A percentile compares a stretch with the other conserved stretches of the same genome.
phyloP scores from a whole-genome alignment of 805 yeast genomes.

The Starmerella scarabaei region DNA sequence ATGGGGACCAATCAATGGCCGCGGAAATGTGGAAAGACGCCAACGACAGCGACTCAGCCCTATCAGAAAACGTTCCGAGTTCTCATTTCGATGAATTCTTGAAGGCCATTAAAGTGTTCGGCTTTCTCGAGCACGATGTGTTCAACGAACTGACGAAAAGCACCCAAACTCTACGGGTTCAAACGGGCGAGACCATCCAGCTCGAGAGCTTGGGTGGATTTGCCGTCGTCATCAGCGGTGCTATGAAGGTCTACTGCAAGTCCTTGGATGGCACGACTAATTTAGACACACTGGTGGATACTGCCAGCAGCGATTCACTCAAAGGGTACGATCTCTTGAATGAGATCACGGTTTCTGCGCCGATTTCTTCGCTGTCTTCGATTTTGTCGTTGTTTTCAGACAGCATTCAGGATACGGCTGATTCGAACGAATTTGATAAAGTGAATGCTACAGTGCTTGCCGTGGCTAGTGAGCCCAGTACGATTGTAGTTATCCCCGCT shows the following conservation, averaged over 20 bases:
- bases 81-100: constrained; percentile 80
- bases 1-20: constrained; percentile 30
- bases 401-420: constrained; percentile 24
- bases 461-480: constrained; percentile 58
- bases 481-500: constrained; percentile 84
- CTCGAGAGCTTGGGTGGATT: constrained; percentile 72
- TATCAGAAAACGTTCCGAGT: constrained; percentile 33
- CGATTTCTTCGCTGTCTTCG: constrained; percentile 69
- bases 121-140: constrained; percentile 78
- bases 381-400: constrained; percentile 63
- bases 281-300: neutral
- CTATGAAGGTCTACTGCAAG: constrained; percentile 45
- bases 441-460: constrained; percentile 42
- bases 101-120: constrained; percentile 84
- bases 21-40: constrained; percentile 33
- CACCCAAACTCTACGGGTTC: constrained; percentile 77
- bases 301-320: constrained; percentile 30
- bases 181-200: constrained; percentile 60
- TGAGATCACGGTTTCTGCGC: constrained; percentile 71
- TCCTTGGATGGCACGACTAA: constrained; percentile 9
- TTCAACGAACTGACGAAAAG: constrained; percentile 85
- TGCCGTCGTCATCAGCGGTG: constrained; percentile 85
- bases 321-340: constrained; percentile 62
- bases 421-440: constrained; percentile 15
- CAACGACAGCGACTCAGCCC: constrained; percentile 24